These are phyloP conservation scores for Gelatoporia subvermispora DNA, from an alignment of 768 basidiomycete species.

Conservation along the genomic window DNA sequence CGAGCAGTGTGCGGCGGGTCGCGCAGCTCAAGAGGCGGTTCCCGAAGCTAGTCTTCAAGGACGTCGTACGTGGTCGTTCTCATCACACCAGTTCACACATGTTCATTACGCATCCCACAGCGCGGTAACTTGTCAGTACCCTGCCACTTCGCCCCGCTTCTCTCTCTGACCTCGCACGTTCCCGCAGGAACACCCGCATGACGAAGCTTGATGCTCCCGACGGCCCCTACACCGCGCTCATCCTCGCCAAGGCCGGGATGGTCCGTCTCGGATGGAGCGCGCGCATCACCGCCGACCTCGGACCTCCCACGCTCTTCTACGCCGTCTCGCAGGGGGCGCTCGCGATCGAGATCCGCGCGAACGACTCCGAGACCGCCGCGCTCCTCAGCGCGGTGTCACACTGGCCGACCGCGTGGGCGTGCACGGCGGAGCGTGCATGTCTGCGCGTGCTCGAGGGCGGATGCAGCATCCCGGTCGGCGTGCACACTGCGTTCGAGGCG, in stretches of 20 bases:
- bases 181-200: constrained; percentile 84
- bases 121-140: constrained; percentile 79
- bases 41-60: constrained; percentile 74
- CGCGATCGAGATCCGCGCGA: constrained; percentile 74
- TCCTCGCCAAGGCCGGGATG: constrained; percentile 92
- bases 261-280: constrained; percentile 69
- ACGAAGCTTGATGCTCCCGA: constrained; percentile 83
- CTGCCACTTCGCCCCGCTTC: no score
- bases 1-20: constrained; percentile 87
- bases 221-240: constrained; percentile 78
- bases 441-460: constrained; percentile 89
- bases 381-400: constrained; percentile 70
- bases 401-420: constrained; percentile 70
- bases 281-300: constrained; percentile 72
- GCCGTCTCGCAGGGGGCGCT: constrained; percentile 96
- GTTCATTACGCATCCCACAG: constrained; percentile 29
- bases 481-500: constrained; percentile 46
- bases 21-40: constrained; percentile 83
- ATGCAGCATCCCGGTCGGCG: constrained; percentile 94
- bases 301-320: constrained; percentile 71
- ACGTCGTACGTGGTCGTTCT: constrained; percentile 62
- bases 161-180: no score
- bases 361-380: constrained; percentile 55
- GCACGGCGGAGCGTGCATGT: constrained; percentile 82
- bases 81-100: neutral